phyloP scores from a whole-genome alignment of 164 flowering plant species.

The Tetracentron sinense region DNA sequence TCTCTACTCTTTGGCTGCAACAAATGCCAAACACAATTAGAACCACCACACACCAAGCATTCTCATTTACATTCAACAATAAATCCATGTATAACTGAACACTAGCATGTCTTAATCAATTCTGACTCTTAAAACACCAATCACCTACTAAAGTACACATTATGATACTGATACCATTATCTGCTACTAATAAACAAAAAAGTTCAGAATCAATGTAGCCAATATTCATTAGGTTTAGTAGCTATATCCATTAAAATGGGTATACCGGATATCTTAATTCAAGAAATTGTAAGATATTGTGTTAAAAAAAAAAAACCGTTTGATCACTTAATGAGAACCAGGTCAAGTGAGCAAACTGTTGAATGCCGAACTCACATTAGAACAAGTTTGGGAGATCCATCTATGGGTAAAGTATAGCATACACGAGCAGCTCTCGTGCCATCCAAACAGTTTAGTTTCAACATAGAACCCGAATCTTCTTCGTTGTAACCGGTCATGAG shows the following conservation, averaged over 20 bases:
- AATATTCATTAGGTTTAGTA: too few relatives aligned
- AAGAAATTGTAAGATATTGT: too few relatives aligned
- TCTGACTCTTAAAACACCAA: background rate
- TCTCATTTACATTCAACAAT: background rate
- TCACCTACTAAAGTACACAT: background rate
- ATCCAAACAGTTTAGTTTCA: conserved; percentile 3
- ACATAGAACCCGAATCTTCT: conserved; percentile 9
- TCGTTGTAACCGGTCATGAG: conserved; percentile 11
- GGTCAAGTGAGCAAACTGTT: background rate
- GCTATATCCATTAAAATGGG: too few relatives aligned
- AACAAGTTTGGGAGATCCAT: conserved; percentile 38
- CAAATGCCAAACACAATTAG: background rate
- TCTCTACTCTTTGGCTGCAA: conserved; percentile 71
- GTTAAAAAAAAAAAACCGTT: too few relatives aligned
- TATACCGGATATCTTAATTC: too few relatives aligned
- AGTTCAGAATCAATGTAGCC: background rate
- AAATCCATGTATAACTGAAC: background rate
- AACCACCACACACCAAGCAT: background rate
- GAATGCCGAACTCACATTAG: conserved; percentile 40
- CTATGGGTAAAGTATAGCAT: conserved; percentile 64
- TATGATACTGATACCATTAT: background rate
- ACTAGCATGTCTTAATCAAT: background rate
- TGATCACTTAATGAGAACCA: background rate
- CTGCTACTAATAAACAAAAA: background rate
- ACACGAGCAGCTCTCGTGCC: conserved; percentile 36